Evolutionary conservation across 2,329 filamentous ascomycete genomes (phyloP).

Genomic region (Paecilomyces fulvus): DNA sequence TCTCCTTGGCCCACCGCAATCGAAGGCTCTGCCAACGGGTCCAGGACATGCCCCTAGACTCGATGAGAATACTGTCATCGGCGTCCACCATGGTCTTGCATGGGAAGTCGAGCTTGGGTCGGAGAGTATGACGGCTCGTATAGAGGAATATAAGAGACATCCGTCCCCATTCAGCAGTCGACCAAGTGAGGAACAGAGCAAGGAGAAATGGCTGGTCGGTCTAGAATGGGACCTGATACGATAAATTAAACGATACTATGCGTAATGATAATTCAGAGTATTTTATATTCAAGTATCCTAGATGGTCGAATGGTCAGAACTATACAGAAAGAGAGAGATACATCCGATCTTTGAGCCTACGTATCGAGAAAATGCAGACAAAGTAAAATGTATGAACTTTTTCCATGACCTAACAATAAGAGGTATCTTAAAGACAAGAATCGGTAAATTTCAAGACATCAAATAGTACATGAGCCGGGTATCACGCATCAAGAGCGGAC

Average conservation of each 20-base stretch:
- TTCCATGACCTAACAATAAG: neutral
- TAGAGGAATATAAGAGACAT: neutral
- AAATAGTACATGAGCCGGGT: neutral
- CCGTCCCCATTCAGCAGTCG: neutral
- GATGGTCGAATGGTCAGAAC: neutral
- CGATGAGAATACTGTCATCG: constrained; percentile 16
- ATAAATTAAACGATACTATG: neutral
- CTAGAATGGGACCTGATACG: constrained; percentile 32
- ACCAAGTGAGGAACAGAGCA: neutral
- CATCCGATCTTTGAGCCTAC: neutral
- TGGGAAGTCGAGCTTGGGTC: constrained; percentile 28
- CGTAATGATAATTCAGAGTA: neutral
- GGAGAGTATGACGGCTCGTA: neutral
- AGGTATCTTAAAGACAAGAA: neutral
- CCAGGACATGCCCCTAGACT: constrained; percentile 3
- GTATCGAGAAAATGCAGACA: neutral
- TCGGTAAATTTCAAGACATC: too few relatives aligned
- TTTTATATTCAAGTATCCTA: neutral
- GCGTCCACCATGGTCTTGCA: constrained; percentile 22
- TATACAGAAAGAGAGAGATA: neutral
- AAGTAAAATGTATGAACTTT: neutral
- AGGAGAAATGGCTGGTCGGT: constrained; percentile 25
- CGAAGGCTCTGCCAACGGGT: neutral
- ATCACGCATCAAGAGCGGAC: neutral
- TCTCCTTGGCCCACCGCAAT: constrained; percentile 15